phyloP scores from a whole-genome alignment of 179 eudicot genomes.

The Heliamphora pulchella region DNA sequence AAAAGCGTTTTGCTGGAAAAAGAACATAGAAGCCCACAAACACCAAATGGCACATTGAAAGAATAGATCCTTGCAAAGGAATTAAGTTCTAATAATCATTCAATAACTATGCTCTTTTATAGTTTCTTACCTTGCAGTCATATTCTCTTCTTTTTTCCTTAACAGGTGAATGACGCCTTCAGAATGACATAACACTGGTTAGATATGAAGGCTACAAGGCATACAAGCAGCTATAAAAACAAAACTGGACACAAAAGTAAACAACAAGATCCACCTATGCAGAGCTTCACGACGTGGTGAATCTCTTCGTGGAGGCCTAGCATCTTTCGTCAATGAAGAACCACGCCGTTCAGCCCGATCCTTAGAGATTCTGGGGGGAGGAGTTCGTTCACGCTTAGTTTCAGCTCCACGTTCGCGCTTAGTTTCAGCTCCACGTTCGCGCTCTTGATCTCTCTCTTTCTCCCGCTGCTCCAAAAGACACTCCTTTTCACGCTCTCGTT shows the following conservation, averaged over 20 bases:
- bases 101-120: slow-evolving; percentile 37
- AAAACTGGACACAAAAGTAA: slow-evolving; percentile 51
- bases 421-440: slow-evolving; percentile 43
- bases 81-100: slow-evolving; percentile 25
- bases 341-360: slow-evolving; percentile 71
- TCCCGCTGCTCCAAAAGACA: slow-evolving; percentile 36
- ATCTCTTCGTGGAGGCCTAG: slow-evolving; percentile 49
- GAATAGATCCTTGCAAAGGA: slow-evolving; percentile 16
- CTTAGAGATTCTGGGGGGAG: slow-evolving; percentile 64
- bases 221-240: slow-evolving; percentile 49
- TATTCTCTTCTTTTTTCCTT: slow-evolving; percentile 92
- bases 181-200: slow-evolving; percentile 85
- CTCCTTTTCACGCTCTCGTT: slow-evolving; percentile 53
- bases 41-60: slow-evolving; percentile 18
- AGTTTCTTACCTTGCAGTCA: slow-evolving; percentile 91
- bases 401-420: slow-evolving; percentile 47
- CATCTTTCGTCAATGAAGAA: slow-evolving; percentile 55
- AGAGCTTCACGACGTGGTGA: slow-evolving; percentile 78
- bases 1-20: slow-evolving; percentile 8
- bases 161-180: slow-evolving; percentile 97
- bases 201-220: slow-evolving; percentile 53
- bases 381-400: slow-evolving; percentile 61
- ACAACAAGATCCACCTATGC: slow-evolving; percentile 81
- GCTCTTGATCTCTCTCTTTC: slow-evolving; percentile 42
- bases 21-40: slow-evolving; percentile 2